phyloP scores from a whole-genome alignment of 83 land plant species.

The Larix sibirica region DNA sequence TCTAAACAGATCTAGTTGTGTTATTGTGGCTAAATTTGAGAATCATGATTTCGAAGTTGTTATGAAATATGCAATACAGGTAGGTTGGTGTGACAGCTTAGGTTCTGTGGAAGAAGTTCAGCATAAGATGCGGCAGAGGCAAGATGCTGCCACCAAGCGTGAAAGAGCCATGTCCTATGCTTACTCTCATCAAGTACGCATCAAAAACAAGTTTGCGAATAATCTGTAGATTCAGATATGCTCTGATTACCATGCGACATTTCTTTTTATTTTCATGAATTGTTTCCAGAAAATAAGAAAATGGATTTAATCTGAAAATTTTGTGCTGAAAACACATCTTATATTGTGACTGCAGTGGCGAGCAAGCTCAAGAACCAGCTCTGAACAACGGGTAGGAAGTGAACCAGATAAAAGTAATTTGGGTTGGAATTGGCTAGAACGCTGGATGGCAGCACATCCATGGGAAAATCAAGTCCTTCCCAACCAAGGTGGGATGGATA shows the following conservation, averaged over 20 bases:
- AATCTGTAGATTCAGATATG: not conserved
- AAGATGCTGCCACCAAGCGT: conserved; percentile 43
- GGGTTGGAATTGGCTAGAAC: conserved; percentile 17
- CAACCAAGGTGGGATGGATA: conserved; percentile 9
- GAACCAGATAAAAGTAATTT: conserved; percentile 11
- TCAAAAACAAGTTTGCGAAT: not conserved
- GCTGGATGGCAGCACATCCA: conserved; percentile 8
- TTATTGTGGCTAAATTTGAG: conserved; percentile 14
- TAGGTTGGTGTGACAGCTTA: conserved; percentile 25
- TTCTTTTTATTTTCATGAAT: not conserved
- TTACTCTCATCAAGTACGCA: conserved; percentile 44
- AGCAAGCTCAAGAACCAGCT: conserved; percentile 3
- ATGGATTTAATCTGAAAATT: not conserved
- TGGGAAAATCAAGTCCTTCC: conserved; percentile 12
- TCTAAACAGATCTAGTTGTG: not conserved
- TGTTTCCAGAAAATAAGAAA: not conserved
- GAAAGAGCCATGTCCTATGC: conserved; percentile 77
- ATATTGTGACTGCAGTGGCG: conserved; percentile 14
- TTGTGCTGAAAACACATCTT: not conserved
- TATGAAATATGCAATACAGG: conserved; percentile 18
- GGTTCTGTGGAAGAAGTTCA: conserved; percentile 26
- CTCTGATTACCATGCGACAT: not conserved
- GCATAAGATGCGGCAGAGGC: conserved; percentile 27
- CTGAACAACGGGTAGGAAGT: not conserved
- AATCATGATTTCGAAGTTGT: conserved; percentile 1